Percentiles rank a stretch among this genome's conserved stretches.
These are phyloP conservation scores for Extremus antarcticus DNA, from an alignment of 495 filamentous ascomycete genomes.

Conservation along the genomic window DNA sequence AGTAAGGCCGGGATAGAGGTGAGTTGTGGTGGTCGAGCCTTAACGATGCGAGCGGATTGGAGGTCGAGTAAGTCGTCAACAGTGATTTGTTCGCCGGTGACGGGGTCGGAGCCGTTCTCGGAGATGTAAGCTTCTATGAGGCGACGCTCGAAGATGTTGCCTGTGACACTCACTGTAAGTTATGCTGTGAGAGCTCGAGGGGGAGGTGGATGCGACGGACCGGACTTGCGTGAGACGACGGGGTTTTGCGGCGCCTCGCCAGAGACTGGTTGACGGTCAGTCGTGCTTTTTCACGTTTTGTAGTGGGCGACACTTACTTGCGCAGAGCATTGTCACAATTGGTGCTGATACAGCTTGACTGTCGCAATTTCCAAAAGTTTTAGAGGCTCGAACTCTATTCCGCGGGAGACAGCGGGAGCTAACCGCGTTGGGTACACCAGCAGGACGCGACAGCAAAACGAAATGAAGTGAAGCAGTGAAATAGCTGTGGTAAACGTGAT, in stretches of 20 bases:
- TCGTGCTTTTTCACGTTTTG: not conserved
- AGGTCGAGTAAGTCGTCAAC: conserved; percentile 78
- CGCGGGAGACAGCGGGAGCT: too few relatives aligned
- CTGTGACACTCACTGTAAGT: conserved; percentile 33
- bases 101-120: conserved; percentile 88
- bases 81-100: conserved; percentile 80
- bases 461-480: too few relatives aligned
- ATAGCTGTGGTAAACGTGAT: too few relatives aligned
- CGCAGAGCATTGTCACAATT: not conserved
- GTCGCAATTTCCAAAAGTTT: not conserved
- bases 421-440: too few relatives aligned
- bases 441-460: too few relatives aligned
- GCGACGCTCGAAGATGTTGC: conserved; percentile 86
- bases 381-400: not conserved
- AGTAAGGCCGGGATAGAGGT: conserved; percentile 96
- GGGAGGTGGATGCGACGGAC: conserved; percentile 36
- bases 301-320: not conserved
- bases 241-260: conserved; percentile 93
- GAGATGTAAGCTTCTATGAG: conserved; percentile 89
- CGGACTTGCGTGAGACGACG: conserved; percentile 87
- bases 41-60: conserved; percentile 68
- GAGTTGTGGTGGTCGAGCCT: conserved; percentile 83
- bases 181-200: not conserved
- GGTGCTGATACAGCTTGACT: too few relatives aligned
- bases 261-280: conserved; percentile 52